phyloP scores from a whole-genome alignment of 352 stramenopile genomes.

The Pythium chondricola region DNA sequence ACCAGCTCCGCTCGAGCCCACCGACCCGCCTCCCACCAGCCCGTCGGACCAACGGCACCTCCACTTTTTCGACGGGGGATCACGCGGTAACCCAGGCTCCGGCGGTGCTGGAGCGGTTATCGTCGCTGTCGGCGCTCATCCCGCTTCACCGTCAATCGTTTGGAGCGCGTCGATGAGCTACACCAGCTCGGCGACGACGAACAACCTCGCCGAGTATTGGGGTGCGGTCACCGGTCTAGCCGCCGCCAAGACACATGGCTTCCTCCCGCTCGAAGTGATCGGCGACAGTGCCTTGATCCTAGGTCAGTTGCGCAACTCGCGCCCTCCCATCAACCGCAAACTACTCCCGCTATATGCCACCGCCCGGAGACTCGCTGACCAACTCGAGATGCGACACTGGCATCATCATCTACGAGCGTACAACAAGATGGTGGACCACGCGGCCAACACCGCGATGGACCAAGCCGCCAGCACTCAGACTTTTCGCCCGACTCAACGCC shows the following conservation, averaged over 20 bases:
- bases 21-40: no score
- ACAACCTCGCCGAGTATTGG: constrained; percentile 9
- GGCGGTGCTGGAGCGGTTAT: no score
- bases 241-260: neutral
- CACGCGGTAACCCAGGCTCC: no score
- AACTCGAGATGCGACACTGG: neutral
- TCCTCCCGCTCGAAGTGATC: constrained; percentile 4
- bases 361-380: neutral
- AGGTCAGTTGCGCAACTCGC: neutral
- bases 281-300: constrained; percentile 9
- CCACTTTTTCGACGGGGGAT: no score
- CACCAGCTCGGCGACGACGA: no score
- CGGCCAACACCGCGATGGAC: constrained; percentile 4
- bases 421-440: constrained; percentile 4
- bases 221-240: constrained; percentile 1
- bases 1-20: no score
- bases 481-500: no score
- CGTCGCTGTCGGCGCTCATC: no score
- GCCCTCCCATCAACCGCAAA: neutral
- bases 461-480: neutral
- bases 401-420: neutral
- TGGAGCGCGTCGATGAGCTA: no score
- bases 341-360: neutral
- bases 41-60: no score
- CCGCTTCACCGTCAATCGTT: no score